Percentiles rank a stretch among this genome's conserved stretches.
These are phyloP conservation scores for Rhizophora apiculata DNA, from an alignment of 345 rosid genomes.

Conservation along the genomic window DNA sequence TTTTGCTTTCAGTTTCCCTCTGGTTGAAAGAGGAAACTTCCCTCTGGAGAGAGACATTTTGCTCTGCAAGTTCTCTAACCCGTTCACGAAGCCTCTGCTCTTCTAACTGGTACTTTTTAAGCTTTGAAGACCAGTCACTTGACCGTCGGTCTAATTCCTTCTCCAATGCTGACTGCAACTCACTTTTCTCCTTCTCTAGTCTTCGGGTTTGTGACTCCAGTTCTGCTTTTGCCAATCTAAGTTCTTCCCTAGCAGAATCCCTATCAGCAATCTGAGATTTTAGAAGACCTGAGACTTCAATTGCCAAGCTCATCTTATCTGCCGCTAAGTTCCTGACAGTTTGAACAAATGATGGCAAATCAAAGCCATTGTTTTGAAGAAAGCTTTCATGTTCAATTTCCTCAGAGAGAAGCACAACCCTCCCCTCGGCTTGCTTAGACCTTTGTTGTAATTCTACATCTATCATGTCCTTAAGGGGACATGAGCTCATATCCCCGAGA, in stretches of 20 bases:
- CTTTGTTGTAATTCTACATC: slow-evolving; percentile 57
- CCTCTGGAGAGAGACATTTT: slow-evolving; percentile 90
- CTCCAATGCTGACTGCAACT: slow-evolving; percentile 78
- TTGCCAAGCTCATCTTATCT: slow-evolving; percentile 70
- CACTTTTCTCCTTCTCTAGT: slow-evolving; percentile 73
- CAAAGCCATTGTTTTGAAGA: slow-evolving; percentile 51
- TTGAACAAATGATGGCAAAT: slow-evolving; percentile 58
- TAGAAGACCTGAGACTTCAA: slow-evolving; percentile 62
- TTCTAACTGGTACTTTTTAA: slow-evolving; percentile 75
- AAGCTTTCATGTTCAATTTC: slow-evolving; percentile 60
- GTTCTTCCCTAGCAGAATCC: slow-evolving; percentile 58
- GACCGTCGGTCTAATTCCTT: slow-evolving; percentile 97
- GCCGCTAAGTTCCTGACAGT: slow-evolving; percentile 52
- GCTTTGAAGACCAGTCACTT: slow-evolving; percentile 80
- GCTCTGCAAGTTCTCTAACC: slow-evolving; percentile 94
- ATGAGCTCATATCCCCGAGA: slow-evolving; percentile 30
- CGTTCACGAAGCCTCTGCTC: slow-evolving; percentile 93
- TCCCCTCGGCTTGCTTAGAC: slow-evolving; percentile 71
- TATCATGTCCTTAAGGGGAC: slow-evolving; percentile 38
- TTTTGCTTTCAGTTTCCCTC: slow-evolving; percentile 63
- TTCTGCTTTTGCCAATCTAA: slow-evolving; percentile 53
- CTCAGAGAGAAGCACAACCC: slow-evolving; percentile 60
- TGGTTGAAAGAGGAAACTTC: slow-evolving; percentile 66
- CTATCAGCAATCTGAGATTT: slow-evolving; percentile 63
- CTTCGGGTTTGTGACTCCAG: slow-evolving; percentile 49